Conservation (phyloP, 495 filamentous ascomycete species). For the Xylaria sp. region DNA sequence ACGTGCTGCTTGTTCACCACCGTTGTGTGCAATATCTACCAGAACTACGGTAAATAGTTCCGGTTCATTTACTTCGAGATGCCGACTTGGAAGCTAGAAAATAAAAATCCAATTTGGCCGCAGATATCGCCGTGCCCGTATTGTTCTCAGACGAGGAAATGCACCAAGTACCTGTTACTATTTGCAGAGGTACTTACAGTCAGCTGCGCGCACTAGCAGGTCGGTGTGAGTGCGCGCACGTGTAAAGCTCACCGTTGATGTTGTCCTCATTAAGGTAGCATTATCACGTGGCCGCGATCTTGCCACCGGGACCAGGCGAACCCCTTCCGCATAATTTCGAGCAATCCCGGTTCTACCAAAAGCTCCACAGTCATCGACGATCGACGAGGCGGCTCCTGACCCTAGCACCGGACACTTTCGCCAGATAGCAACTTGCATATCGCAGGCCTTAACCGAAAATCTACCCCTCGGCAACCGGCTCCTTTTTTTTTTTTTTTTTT, state of each 20-base stretch:
- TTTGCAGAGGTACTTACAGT: conserved; percentile 19
- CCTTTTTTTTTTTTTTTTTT: too few relatives aligned
- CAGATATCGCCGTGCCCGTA: neutral
- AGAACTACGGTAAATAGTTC: neutral
- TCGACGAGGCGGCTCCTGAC: neutral
- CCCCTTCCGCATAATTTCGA: conserved; percentile 10
- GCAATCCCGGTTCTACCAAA: conserved; percentile 1
- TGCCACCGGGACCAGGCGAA: conserved; percentile 25
- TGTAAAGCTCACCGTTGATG: conserved; percentile 7
- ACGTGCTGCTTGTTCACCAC: conserved; percentile 11
- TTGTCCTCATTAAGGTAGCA: neutral
- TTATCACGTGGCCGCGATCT: conserved; percentile 19
- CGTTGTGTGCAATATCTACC: neutral
- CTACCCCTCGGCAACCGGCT: neutral
- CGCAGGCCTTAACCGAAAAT: neutral
- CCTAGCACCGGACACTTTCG: neutral
- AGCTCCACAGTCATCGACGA: conserved; percentile 6
- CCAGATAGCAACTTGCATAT: conserved; percentile 3
- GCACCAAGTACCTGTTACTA: neutral
- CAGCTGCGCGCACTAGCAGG: conserved; percentile 19
- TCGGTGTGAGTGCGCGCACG: conserved; percentile 8
- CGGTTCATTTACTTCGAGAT: neutral
- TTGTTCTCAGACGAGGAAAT: neutral
- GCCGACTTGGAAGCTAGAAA: neutral
- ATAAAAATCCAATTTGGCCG: too few relatives aligned